Evolutionary conservation across 441 rosid genomes (phyloP).

Genomic region (Aquilaria agallochum): DNA sequence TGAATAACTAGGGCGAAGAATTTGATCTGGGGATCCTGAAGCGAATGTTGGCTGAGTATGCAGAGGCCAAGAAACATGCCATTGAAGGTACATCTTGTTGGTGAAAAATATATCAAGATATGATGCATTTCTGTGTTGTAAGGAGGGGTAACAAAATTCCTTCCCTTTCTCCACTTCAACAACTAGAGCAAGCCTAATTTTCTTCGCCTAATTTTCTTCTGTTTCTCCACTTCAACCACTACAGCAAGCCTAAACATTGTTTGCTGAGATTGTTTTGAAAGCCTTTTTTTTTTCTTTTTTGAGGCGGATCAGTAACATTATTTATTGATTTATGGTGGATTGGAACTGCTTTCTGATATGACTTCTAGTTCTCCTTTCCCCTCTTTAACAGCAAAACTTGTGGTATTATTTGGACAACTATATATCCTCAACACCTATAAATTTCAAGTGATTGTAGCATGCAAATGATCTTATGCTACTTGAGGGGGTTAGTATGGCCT

Average conservation of each 20-base stretch:
- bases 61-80: conserved; percentile 60
- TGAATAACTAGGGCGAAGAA: conserved; percentile 42
- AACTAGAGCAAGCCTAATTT: not conserved
- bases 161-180: not conserved
- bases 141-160: not conserved
- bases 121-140: conserved; percentile 1
- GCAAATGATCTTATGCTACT: too few relatives aligned
- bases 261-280: not conserved
- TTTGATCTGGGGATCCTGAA: conserved; percentile 41
- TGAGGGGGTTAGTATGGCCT: too few relatives aligned
- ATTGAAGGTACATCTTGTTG: conserved; percentile 41
- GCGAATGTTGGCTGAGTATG: conserved; percentile 51
- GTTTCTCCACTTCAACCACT: not conserved
- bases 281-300: not conserved
- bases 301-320: too few relatives aligned
- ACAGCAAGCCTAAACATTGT: not conserved
- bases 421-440: too few relatives aligned
- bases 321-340: too few relatives aligned
- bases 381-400: too few relatives aligned
- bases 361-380: too few relatives aligned
- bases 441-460: too few relatives aligned
- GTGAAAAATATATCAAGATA: not conserved
- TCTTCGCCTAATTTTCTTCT: too few relatives aligned
- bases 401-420: too few relatives aligned
- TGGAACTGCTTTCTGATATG: too few relatives aligned